Evolutionary conservation across 1,139 yeast genomes (phyloP), one percentile per base, ranked within the genome.

Genomic region (Blastobotrys serpentis): DNA sequence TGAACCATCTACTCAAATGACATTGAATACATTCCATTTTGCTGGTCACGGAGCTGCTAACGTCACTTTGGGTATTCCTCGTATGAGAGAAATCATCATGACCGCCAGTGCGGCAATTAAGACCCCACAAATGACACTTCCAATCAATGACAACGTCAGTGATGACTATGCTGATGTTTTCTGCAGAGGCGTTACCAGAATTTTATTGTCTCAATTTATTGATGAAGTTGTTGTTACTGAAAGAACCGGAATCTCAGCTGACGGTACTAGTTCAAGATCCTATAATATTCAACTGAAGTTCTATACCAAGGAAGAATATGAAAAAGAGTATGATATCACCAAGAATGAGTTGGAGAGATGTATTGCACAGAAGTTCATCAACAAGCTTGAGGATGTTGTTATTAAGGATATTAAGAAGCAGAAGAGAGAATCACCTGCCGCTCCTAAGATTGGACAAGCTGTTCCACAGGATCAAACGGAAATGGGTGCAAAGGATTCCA

Each of bases 11-110:
- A 94, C 99, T 4, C 99, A 94, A 75, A 94, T 94, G 99, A 94
- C 99, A 17, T 79, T 94, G 65, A 94, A 94, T 70, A 94, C 99
- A 48, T 94, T 94, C 95, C 99, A 94, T 75, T 94, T 94, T 65
- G 99, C 99, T 60, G 99, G 99, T 68, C 98, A 94, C 74, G 99
- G 99, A 81, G 99, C 98, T 51, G 98, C 98, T 44, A 94, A 94
- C 71, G 99, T 94, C 58, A 94, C 99, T 1, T 78, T 94, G 65
- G 99, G 99, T 85, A 94, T 94, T 66, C 99, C 99, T 44, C 96
- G 99, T 81, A 84, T 94, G 90, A 85, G 99, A 80, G 99, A 94
- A 79, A 94, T 94, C 66, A 90, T 94, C 66, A 94, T 94, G 98
- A 94, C 98, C 14, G 99, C 98, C 8, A 87, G 96, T 51, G 82